These are phyloP conservation scores for Malus hybrid DNA, from an alignment of 331 rosid genomes.

Conservation along the genomic window DNA sequence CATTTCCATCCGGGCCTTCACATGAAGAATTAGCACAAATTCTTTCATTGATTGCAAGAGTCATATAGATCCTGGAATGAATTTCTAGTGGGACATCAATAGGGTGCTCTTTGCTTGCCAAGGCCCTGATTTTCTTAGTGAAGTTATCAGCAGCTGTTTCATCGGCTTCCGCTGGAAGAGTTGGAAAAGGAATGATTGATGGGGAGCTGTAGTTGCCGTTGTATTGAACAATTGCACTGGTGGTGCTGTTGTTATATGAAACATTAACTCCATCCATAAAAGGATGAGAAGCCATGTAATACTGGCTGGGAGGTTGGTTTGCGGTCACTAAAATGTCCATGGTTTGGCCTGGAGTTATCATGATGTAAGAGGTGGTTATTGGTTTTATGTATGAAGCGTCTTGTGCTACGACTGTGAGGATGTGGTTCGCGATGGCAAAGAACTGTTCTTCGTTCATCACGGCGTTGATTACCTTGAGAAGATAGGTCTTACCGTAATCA, in stretches of 20 bases:
- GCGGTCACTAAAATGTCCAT: slow-evolving; percentile 15
- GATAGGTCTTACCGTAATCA: slow-evolving; percentile 10
- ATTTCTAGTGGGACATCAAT: slow-evolving; percentile 9
- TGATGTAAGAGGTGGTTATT: not conserved
- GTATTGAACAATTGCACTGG: slow-evolving; percentile 31
- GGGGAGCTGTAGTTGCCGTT: slow-evolving; percentile 4
- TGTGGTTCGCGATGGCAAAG: slow-evolving; percentile 11
- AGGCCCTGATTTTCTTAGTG: not conserved
- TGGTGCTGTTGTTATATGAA: slow-evolving; percentile 8
- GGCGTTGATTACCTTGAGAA: not conserved
- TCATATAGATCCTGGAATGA: slow-evolving; percentile 3
- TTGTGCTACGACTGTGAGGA: slow-evolving; percentile 5
- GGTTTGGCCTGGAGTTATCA: slow-evolving; percentile 22
- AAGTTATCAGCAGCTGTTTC: slow-evolving; percentile 6
- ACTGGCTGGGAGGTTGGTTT: slow-evolving; percentile 1
- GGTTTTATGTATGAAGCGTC: slow-evolving; percentile 19
- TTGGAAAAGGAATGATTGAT: slow-evolving; percentile 9
- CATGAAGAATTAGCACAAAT: slow-evolving; percentile 24
- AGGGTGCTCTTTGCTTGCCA: slow-evolving; percentile 21
- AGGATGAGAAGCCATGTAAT: slow-evolving; percentile 21
- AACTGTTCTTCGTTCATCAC: slow-evolving; percentile 13
- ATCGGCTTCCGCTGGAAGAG: slow-evolving; percentile 18
- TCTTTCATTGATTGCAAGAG: slow-evolving; percentile 17
- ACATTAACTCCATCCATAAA: slow-evolving; percentile 9
- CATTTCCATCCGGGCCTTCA: slow-evolving; percentile 23